phyloP scores from a whole-genome alignment of 148 eudicot genomes.

The Persicaria tinctoria region DNA sequence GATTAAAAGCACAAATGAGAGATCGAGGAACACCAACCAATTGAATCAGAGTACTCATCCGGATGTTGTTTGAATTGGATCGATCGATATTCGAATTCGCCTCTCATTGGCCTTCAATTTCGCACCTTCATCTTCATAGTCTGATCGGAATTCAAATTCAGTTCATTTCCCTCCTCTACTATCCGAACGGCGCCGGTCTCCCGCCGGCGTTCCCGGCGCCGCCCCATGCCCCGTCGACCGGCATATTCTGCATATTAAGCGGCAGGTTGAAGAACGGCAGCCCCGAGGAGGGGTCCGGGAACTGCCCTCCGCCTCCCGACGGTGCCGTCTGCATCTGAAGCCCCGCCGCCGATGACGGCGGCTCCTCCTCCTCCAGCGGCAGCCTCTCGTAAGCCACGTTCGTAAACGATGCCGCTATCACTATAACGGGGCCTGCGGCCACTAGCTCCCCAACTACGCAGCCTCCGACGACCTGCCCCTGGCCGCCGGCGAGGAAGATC shows the following conservation, averaged over 20 bases:
- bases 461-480: constrained; percentile 74
- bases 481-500: constrained; percentile 60
- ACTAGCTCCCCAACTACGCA: constrained; percentile 59
- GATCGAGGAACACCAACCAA: too few relatives aligned
- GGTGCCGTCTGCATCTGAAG: constrained; percentile 42
- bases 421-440: constrained; percentile 60
- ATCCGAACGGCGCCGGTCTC: constrained; percentile 32
- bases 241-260: constrained; percentile 33
- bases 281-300: constrained; percentile 54
- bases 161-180: too few relatives aligned
- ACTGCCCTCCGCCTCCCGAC: constrained; percentile 19
- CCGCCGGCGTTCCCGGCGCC: constrained; percentile 25
- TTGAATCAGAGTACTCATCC: too few relatives aligned
- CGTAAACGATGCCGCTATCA: constrained; percentile 65
- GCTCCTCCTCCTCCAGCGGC: constrained; percentile 58
- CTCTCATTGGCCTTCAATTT: too few relatives aligned
- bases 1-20: too few relatives aligned
- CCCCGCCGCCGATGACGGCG: background rate
- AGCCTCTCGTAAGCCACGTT: constrained; percentile 67
- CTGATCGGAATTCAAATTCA: too few relatives aligned
- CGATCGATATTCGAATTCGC: too few relatives aligned
- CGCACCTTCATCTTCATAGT: too few relatives aligned
- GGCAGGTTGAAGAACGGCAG: constrained; percentile 64
- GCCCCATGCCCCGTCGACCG: constrained; percentile 36
- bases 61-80: too few relatives aligned